Evolutionary conservation across 2,329 filamentous ascomycete genomes (phyloP), one percentile per base, ranked within the genome.

Genomic region (Bipolaris gigantea): DNA sequence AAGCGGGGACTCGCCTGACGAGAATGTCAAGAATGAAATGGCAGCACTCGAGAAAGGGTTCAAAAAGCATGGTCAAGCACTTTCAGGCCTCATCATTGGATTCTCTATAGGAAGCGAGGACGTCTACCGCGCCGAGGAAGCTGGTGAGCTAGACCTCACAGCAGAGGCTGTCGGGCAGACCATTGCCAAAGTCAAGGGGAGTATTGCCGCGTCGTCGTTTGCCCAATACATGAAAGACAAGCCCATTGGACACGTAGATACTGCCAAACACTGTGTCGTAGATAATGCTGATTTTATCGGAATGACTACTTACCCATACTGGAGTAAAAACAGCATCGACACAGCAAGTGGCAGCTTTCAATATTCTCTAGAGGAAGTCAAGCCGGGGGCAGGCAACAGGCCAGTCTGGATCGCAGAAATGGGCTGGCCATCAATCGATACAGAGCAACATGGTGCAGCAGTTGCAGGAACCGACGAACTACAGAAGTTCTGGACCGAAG

Each of bases 81-180:
- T 95, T 62, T 80, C 81, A 27, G 58, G 70, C 21, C 67, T 73
- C n/a, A 59, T 74, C n/a, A 66, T 73, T 33, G 73, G 68, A 1
- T 58, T 75, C 1, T 69, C 70, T 0, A 65, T 75, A 2, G 72
- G 73, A 1, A 73, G 60, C 46, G 72, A 75, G 50, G 72, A 74
- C 19, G 53, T 93, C 27, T 92, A 92, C 80, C 87, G 89, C 38
- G 62, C 53, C 15, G 52, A 61, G 8, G 32, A 41, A 10, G 40
- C 41, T 3, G 64, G 77, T 86, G 88, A 2, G 80, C 82, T 25
- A n/a, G 86, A 81, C 10, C 88, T 88, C 48, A 80, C 86, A 48
- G 83, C 83, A 63, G 74, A 83, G 0, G 82, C 84, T 32, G 77
- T 95, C 38, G 80, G 83, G 57, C 68, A 76, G 45, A 92, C 90